Evolutionary conservation across 1,139 yeast genomes (phyloP), one percentile per base, ranked within the genome.

Genomic region (Protomyces arabidopsidicola): DNA sequence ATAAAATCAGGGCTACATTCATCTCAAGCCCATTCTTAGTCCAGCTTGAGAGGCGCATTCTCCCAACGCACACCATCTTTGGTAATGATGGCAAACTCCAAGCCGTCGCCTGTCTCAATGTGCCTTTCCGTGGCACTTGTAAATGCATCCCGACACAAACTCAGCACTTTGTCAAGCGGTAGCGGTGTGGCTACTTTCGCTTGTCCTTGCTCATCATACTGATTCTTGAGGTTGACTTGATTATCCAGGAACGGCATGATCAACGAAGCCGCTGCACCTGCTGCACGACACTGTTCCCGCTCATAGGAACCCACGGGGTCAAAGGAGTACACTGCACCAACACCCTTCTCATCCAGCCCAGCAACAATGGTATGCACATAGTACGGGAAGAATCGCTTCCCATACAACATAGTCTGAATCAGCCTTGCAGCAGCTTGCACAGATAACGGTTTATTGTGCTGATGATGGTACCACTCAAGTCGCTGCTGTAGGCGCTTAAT

Each of bases 251-350:
- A 93, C 3, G 98, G 98, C 95, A 90, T 91, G 71, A 93, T 90
- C 75, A 93, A 82, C 69, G 93, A 85, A 1, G 97, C 95, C 39
- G 98, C 98, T 6, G 97, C 95, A 54, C 98, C 98, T 67, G 96
- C 98, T 1, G 98, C 98, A 72, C 97, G 84, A 77, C 97, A 90
- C 74, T 90, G 96, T 75, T 91, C 97, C 72, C 97, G 84, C 77
- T 95, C 98, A 74, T 93, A 95, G 1, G 97, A 89, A 4, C 98
- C 98, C 65, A 93, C 97, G 0, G 98, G 98, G 74, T 93, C 98
- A 74, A 90, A 93, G 5, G 98, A 90, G 75, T 88, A 93, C 48
- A 93, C 90, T 1, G 97, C 93, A 58, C 98, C 98, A 71, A 85
- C 86, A 6, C 71, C 72, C 16, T 69, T 90, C 66, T 88, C 96